phyloP scores from a whole-genome alignment of 2,329 filamentous ascomycete species.

The Nakataea oryzae region DNA sequence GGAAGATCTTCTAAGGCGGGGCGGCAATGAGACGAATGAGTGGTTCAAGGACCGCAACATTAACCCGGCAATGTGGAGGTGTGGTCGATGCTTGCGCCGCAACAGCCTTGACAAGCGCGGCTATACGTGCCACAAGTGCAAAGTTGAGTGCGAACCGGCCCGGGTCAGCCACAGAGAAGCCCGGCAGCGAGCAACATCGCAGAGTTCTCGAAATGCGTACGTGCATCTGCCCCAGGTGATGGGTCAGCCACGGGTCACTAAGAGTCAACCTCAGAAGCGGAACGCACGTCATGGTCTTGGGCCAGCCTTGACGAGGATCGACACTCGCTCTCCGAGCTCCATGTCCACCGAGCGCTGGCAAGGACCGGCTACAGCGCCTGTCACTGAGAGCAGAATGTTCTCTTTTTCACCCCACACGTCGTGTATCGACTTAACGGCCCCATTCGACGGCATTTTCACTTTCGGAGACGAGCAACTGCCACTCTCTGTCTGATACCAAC shows the following conservation, averaged over 20 bases:
- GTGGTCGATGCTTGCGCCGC: slow-evolving; percentile 37
- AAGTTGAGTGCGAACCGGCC: slow-evolving; percentile 28
- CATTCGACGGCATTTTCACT: background rate
- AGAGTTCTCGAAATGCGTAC: background rate
- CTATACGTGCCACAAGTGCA: slow-evolving; percentile 37
- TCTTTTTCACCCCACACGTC: background rate
- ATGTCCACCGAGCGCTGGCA: background rate
- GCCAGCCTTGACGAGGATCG: background rate
- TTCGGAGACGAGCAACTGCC: background rate
- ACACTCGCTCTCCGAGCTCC: background rate
- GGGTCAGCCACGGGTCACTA: background rate
- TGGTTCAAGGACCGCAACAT: slow-evolving; percentile 29
- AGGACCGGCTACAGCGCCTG: background rate
- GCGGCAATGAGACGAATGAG: slow-evolving; percentile 14
- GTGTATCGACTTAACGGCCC: background rate
- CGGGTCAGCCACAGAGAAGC: background rate
- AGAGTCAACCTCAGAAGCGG: background rate
- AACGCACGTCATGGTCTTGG: background rate
- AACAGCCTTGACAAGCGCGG: slow-evolving; percentile 25
- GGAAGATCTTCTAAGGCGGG: slow-evolving; percentile 41
- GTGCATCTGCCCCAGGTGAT: no score
- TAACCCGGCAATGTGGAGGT: slow-evolving; percentile 39
- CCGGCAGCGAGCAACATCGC: background rate
- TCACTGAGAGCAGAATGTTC: background rate
- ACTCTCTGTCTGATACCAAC: background rate